phyloP scores from a whole-genome alignment of 2,329 filamentous ascomycete genomes.

The Hirsutella rhossiliensis region DNA sequence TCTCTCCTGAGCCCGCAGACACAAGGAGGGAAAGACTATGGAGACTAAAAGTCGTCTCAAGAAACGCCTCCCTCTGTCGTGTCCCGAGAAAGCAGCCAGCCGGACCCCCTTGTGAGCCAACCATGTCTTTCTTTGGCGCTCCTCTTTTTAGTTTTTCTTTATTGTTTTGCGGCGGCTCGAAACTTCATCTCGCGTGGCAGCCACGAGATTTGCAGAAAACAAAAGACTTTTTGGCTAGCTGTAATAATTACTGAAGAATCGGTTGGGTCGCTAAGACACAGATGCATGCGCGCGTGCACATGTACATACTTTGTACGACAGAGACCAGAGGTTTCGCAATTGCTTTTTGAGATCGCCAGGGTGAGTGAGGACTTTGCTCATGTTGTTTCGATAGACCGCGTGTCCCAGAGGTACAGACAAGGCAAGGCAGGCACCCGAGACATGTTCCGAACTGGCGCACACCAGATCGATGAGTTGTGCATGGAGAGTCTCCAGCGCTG shows the following conservation, averaged over 20 bases:
- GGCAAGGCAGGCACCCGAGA: background rate
- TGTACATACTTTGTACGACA: background rate
- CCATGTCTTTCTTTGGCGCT: too few relatives aligned
- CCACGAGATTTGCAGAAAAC: background rate
- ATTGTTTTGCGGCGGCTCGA: background rate
- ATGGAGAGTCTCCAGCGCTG: too few relatives aligned
- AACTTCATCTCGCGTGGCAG: slow-evolving; percentile 1
- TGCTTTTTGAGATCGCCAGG: background rate
- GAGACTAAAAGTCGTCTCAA: background rate
- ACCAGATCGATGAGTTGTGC: background rate
- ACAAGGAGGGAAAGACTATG: background rate
- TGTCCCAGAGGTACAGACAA: background rate
- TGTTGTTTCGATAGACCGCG: background rate
- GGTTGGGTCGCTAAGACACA: background rate
- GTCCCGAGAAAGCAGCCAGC: background rate
- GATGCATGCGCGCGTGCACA: too few relatives aligned
- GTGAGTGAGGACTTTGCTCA: background rate
- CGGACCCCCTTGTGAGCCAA: too few relatives aligned
- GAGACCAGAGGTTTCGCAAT: background rate
- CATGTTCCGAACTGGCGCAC: slow-evolving; percentile 1
- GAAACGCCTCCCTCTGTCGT: background rate
- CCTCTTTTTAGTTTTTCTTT: too few relatives aligned
- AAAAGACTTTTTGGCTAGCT: background rate
- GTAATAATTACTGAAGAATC: background rate
- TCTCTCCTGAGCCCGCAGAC: background rate